Evolutionary conservation across 805 yeast species (phyloP).

Genomic region (Cyberlindnera euphorbiiphila): DNA sequence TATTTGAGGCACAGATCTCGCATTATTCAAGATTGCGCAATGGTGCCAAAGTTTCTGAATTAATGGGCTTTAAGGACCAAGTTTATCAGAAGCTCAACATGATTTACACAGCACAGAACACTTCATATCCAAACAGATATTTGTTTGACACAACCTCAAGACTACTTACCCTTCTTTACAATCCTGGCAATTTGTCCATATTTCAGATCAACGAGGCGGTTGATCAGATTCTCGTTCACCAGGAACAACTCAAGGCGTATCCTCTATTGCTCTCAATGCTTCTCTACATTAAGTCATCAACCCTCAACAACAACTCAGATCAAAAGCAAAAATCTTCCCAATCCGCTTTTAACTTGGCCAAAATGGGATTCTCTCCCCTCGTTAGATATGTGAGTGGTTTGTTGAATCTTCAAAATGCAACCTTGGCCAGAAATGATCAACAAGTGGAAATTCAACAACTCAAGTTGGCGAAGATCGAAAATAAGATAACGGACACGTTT

Average conservation of each 20-base stretch:
- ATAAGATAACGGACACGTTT: constrained; percentile 1
- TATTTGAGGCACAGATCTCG: constrained; percentile 17
- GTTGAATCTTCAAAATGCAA: constrained; percentile 22
- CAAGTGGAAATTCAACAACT: constrained; percentile 24
- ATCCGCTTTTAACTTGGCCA: constrained; percentile 25
- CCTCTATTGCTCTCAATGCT: constrained; percentile 24
- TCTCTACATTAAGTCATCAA: constrained; percentile 22
- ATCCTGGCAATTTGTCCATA: constrained; percentile 15
- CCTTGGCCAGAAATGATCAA: constrained; percentile 23
- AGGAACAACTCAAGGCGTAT: constrained; percentile 17
- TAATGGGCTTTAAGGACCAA: constrained; percentile 8
- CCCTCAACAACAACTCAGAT: constrained; percentile 27
- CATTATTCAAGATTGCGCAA: constrained; percentile 8
- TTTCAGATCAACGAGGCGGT: constrained; percentile 17
- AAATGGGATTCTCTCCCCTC: constrained; percentile 23
- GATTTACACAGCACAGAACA: constrained; percentile 5
- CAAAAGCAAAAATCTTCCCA: constrained; percentile 29
- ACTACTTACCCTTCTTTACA: constrained; percentile 16
- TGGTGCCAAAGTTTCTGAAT: constrained; percentile 1
- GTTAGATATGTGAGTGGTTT: constrained; percentile 26
- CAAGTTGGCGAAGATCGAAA: constrained; percentile 19
- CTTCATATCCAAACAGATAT: constrained; percentile 12
- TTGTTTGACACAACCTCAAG: constrained; percentile 14
- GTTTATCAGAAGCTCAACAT: constrained; percentile 5
- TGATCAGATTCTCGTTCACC: constrained; percentile 11